Evolutionary conservation across 495 filamentous ascomycete genomes (phyloP).

Genomic region (Trichoderma reesei): DNA sequence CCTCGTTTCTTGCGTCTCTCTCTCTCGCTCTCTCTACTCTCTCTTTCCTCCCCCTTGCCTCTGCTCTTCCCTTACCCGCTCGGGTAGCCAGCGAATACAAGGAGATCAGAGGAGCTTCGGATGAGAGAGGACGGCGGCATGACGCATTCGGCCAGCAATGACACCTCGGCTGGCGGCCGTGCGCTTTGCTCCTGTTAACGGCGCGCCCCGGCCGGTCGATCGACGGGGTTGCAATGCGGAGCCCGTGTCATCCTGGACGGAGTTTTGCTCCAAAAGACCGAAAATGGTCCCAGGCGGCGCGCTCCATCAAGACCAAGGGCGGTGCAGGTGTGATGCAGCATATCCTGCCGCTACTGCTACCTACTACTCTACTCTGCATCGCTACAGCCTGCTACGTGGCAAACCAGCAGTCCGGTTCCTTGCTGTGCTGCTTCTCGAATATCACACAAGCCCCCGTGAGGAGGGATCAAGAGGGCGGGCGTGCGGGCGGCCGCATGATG

Average conservation of each 20-base stretch:
- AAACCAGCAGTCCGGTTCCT: neutral
- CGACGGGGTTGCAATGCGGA: neutral
- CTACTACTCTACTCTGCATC: too few relatives aligned
- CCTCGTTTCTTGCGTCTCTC: neutral
- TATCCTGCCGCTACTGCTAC: too few relatives aligned
- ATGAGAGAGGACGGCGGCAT: neutral
- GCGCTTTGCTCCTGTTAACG: neutral
- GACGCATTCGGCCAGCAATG: neutral
- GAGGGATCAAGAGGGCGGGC: neutral
- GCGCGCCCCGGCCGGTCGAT: slow-evolving; percentile 7
- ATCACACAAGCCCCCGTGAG: neutral
- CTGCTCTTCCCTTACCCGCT: neutral
- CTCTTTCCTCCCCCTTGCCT: neutral
- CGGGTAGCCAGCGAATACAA: too few relatives aligned
- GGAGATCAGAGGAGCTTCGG: neutral
- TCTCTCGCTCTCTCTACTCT: too few relatives aligned
- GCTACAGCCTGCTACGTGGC: neutral
- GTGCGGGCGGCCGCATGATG: neutral
- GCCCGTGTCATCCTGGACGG: slow-evolving; percentile 2
- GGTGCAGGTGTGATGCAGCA: neutral
- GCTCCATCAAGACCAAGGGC: too few relatives aligned
- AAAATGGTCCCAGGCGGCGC: neutral
- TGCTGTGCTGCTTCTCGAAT: slow-evolving; percentile 2
- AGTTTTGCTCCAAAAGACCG: neutral
- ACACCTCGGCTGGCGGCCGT: neutral